Percentiles rank a stretch among this genome's conserved stretches.
Conservation (phyloP, 2,329 filamentous ascomycete genomes). For the Talaromyces sp. region DNA sequence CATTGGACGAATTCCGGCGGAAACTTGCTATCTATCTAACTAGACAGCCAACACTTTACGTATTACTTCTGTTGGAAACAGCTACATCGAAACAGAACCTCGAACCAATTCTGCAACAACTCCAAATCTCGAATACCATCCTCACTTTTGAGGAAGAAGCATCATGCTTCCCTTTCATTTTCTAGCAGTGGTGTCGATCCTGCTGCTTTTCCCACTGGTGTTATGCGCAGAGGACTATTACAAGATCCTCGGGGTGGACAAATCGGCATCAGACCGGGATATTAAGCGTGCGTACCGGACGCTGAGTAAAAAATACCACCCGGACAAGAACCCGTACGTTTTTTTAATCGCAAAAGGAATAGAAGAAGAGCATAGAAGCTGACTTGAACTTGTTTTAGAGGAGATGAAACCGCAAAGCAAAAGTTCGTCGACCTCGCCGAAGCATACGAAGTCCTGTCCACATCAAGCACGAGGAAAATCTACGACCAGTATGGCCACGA, state of each 20-base stretch:
- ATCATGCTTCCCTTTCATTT: conserved; percentile 31
- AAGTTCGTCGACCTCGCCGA: conserved; percentile 93
- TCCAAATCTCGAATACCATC: not conserved
- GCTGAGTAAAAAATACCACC: conserved; percentile 92
- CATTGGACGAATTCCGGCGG: not conserved
- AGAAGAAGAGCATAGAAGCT: not conserved
- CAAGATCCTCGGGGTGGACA: conserved; percentile 74
- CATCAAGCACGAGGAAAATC: conserved; percentile 68
- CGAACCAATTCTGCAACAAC: not conserved
- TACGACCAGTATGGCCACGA: conserved; percentile 96
- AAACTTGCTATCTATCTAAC: not conserved
- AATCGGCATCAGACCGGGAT: conserved; percentile 73
- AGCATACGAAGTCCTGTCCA: conserved; percentile 87
- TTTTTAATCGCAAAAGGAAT: not conserved
- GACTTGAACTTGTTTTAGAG: conserved; percentile 43
- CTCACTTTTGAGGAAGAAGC: not conserved
- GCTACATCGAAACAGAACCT: not conserved
- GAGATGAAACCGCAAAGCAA: conserved; percentile 70
- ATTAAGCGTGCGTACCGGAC: conserved; percentile 91
- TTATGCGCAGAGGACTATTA: conserved; percentile 43
- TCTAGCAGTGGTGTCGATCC: conserved; percentile 26
- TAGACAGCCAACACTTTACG: not conserved
- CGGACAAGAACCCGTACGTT: conserved; percentile 94
- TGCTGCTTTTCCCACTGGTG: conserved; percentile 28
- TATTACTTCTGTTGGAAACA: not conserved